Percentiles rank a stretch among this genome's conserved stretches.
Conservation (phyloP, 768 basidiomycete species). For the Kwoniella newhampshirensis region DNA sequence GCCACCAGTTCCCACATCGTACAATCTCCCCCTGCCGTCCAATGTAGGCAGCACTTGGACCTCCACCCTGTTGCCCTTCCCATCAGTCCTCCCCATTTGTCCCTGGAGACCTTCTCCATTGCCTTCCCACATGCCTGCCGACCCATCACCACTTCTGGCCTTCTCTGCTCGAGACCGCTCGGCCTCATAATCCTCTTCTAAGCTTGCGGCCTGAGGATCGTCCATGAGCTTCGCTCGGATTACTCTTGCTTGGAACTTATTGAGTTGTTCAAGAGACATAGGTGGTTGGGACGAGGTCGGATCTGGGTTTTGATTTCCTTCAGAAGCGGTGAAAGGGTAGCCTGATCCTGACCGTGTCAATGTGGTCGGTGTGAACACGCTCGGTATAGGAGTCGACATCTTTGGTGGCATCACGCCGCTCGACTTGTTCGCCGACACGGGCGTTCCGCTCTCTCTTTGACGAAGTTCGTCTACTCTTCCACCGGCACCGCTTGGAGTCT, state of each 20-base stretch:
- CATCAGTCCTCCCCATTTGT: constrained; percentile 38
- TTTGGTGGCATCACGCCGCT: constrained; percentile 27
- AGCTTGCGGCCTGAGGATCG: constrained; percentile 67
- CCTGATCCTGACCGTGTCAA: constrained; percentile 30
- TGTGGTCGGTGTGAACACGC: constrained; percentile 72
- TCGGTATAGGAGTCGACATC: constrained; percentile 74
- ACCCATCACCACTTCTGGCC: constrained; percentile 39
- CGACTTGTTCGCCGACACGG: constrained; percentile 7
- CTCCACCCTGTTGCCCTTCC: constrained; percentile 59
- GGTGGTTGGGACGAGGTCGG: constrained; percentile 44
- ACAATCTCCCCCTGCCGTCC: constrained; percentile 77
- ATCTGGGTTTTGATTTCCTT: constrained; percentile 12
- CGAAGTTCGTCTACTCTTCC: constrained; percentile 33
- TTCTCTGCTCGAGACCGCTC: constrained; percentile 58
- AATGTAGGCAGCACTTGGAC: constrained; percentile 86
- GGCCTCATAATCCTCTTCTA: constrained; percentile 83
- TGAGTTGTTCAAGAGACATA: constrained; percentile 62
- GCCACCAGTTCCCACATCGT: constrained; percentile 79
- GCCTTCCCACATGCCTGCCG: constrained; percentile 54
- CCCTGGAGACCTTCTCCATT: constrained; percentile 49
- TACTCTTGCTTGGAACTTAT: constrained; percentile 89
- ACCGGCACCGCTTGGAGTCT: constrained; percentile 10
- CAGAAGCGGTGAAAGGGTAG: constrained; percentile 31
- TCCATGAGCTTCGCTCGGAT: constrained; percentile 85
- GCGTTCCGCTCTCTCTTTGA: constrained; percentile 28